Evolutionary conservation across 179 eudicot genomes (phyloP), one percentile per base, ranked within the genome.

Genomic region (Gypsophila paniculata): DNA sequence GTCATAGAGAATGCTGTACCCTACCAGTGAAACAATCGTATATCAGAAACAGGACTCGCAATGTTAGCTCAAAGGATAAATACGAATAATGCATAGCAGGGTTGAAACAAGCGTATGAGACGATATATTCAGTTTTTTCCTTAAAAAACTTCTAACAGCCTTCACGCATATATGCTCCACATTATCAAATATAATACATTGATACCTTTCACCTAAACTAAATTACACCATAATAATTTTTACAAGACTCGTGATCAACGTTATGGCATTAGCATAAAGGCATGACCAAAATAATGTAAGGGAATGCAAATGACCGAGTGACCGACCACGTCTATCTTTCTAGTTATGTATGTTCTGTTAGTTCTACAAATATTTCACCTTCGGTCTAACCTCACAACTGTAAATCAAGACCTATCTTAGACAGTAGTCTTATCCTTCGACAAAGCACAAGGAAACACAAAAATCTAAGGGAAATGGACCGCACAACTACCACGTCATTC

Each of bases 1-100:
- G 97, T 93, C 88, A 91, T 88, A 48, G 98, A 89, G 79, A 93
- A 93, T 75, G 98, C 91, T 21, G 98, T 93, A 55, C 98, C 98
- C 98, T 93, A 74, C 63, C 52, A 81, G 70, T 61, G 61, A 68
- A 32, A 65, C 69, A 79, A 57, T 55, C 71, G 75, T n/a, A 71
- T 32, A 60, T 72, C 73, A 73, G 32, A 61, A 74, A 66, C 52
- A 17, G 38, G 62, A 36, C 39, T 21, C 10, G 6, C 15, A 53
- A 6, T 4, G 54, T 42, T 11, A 65, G 52, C 46, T 53, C 53
- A 54, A 38, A 65, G 62, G 51, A 69, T 18, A 55, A 58, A 13
- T 14, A 21, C 18, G 8, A 61, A 67, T 61, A 58, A 52, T 46
- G 64, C 17, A 14, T 17, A 59, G 26, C 26, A 64, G 6, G 49